Evolutionary conservation across 805 yeast species (phyloP), one percentile per base, ranked within the genome.

Genomic region (Starmerella potacharoeniae): DNA sequence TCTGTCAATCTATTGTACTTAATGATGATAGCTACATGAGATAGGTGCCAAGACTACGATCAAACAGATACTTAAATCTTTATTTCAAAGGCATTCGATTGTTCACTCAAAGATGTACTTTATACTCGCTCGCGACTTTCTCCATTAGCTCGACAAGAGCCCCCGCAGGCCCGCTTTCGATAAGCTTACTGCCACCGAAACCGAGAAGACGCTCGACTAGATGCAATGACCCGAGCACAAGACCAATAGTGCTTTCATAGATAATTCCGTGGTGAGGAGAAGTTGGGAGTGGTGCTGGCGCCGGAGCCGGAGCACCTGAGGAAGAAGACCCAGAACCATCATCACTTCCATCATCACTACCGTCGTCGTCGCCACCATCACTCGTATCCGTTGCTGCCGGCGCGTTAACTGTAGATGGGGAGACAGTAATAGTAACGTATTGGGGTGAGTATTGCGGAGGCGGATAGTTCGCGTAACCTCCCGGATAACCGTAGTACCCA

Each of bases 131-230:
- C 22, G 45, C 31, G 43, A 44, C 54, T 49, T 46, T 55, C 53
- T 8, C 55, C 47, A 37, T 44, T 51, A 34, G 58, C 36, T 39
- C 40, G 37, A 17, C 43, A 41, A 39, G 43, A 80, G 41, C 54
- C 17, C 43, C 37, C 6, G 29, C 7, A 8, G 43, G 43, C n/a
- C 43, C 29, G 29, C 16, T 7, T n/a, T 34, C n/a, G 10, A 5
- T 4, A 14, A 16, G 49, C n/a, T 11, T n/a, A 29, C 16, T 30
- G 28, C 54, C 49, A 3, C 53, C 50, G 28, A 41, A 6, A 30
- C 58, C 55, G 16, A 55, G 13, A 2, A 58, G 1, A 16, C 47
- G 49, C 40, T 47, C 54, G 4, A 43, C 39, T 3, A 56, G 44
- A 30, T 52, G 58, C 6, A 58, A 9, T 2, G 57, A 33, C 2